Evolutionary conservation across 495 filamentous ascomycete genomes (phyloP).

Genomic region (Daldinia bambusicola): DNA sequence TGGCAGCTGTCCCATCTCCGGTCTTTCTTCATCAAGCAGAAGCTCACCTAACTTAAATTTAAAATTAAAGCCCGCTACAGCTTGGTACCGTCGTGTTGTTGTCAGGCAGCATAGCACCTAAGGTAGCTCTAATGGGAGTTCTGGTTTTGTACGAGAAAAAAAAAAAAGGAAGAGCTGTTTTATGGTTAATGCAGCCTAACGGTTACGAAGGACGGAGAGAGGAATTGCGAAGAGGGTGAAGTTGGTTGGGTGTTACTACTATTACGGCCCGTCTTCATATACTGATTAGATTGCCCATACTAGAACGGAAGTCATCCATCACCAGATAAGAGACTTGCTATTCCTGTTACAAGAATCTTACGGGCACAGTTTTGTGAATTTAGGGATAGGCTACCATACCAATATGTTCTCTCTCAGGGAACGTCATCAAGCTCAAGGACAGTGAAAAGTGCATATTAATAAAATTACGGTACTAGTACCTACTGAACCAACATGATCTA

Average conservation of each 20-base stretch:
- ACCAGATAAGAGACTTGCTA: not conserved
- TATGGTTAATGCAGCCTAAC: constrained; percentile 3
- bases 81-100: not conserved
- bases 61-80: no score
- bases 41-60: constrained; percentile 72
- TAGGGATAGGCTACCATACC: constrained; percentile 14
- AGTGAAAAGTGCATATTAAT: not conserved
- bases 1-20: constrained; percentile 97
- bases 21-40: constrained; percentile 99
- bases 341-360: not conserved
- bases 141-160: not conserved
- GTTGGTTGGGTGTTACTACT: constrained; percentile 6
- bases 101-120: not conserved
- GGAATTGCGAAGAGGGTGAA: not conserved
- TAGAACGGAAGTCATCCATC: not conserved
- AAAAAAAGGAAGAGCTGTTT: no score
- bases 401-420: constrained; percentile 7
- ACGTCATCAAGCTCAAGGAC: not conserved
- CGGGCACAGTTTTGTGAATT: not conserved
- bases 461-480: not conserved
- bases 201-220: not conserved
- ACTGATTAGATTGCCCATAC: constrained; percentile 5
- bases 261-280: not conserved
- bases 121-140: not conserved
- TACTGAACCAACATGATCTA: not conserved